phyloP scores from a whole-genome alignment of 768 basidiomycete genomes.

The Amanita thiersii region DNA sequence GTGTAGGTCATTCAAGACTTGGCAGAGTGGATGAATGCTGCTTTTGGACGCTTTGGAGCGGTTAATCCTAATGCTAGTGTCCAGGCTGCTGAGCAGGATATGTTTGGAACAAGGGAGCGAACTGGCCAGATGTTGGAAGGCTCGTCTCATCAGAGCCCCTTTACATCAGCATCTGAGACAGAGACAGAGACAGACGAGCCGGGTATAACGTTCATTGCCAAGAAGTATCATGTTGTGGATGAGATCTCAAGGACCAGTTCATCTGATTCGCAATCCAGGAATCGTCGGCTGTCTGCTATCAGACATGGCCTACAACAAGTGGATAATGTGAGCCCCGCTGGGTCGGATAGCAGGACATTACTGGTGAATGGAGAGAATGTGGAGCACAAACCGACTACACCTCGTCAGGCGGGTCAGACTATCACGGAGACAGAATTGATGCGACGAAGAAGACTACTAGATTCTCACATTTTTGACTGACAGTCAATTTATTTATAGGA shows the following conservation, averaged over 20 bases:
- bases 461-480: conserved; percentile 58
- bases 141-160: conserved; percentile 2
- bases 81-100: not conserved
- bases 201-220: conserved; percentile 8
- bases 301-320: not conserved
- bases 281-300: not conserved
- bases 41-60: conserved; percentile 34
- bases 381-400: conserved; percentile 19
- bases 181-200: conserved; percentile 5
- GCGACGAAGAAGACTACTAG: conserved; percentile 68
- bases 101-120: too few species aligned
- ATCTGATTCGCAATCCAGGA: not conserved
- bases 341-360: conserved; percentile 10
- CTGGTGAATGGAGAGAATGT: not conserved
- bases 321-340: conserved; percentile 6
- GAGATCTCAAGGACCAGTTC: conserved; percentile 3
- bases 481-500: not conserved
- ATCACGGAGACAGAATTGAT: conserved; percentile 77
- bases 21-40: conserved; percentile 86
- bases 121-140: not conserved
- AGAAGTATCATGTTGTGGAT: conserved; percentile 7
- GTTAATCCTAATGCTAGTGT: not conserved
- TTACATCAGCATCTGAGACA: not conserved
- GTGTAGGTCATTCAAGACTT: conserved; percentile 40
- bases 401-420: conserved; percentile 49